Conservation (phyloP, 441 rosid species). For the Codiaeum variegatum region DNA sequence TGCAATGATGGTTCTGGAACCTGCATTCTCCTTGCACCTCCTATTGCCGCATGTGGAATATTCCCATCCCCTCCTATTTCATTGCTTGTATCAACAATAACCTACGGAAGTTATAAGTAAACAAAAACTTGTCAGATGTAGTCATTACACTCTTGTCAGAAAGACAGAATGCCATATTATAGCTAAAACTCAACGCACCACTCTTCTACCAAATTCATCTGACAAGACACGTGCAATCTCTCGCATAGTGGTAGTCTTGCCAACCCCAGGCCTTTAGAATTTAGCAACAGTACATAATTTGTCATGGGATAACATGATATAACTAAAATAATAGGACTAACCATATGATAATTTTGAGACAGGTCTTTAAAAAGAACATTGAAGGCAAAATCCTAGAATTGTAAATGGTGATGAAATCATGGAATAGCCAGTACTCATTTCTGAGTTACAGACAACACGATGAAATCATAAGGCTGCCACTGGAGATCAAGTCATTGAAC, state of each 20-base stretch:
- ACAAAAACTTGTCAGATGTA: background rate
- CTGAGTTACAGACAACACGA: background rate
- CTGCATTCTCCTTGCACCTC: slow-evolving; percentile 69
- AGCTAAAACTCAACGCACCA: slow-evolving; percentile 32
- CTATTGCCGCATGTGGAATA: slow-evolving; percentile 62
- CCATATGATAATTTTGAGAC: background rate
- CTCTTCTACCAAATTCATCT: slow-evolving; percentile 59
- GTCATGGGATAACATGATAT: background rate
- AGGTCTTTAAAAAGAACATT: background rate
- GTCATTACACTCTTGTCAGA: background rate
- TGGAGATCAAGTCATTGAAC: background rate
- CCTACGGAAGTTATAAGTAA: slow-evolving; percentile 28
- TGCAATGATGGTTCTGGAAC: slow-evolving; percentile 60
- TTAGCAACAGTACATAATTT: background rate
- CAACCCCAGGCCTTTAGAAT: slow-evolving; percentile 57
- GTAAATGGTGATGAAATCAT: background rate
- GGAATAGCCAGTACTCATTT: background rate
- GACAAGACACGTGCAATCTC: slow-evolving; percentile 63
- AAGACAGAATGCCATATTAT: background rate
- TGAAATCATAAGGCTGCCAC: background rate
- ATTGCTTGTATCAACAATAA: slow-evolving; percentile 65
- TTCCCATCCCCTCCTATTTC: slow-evolving; percentile 72
- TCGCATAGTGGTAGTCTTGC: slow-evolving; percentile 64
- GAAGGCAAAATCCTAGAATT: background rate
- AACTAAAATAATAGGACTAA: background rate